A percentile compares a stretch with the other conserved stretches of the same genome.
Conservation (phyloP, 345 rosid species). For the Eucalyptus melliodora region DNA sequence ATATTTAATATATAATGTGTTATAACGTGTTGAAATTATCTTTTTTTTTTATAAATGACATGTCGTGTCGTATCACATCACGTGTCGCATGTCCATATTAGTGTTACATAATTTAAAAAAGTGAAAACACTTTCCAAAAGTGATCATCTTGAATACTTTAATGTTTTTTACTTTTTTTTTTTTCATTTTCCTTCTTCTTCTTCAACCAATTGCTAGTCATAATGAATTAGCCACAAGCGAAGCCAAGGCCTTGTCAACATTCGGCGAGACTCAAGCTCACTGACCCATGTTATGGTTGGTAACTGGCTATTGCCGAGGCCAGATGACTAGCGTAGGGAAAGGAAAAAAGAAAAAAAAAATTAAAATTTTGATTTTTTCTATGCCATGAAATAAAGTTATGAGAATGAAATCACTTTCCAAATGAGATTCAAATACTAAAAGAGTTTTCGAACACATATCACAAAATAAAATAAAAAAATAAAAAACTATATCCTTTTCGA, state of each 20-base stretch:
- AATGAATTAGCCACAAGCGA: too few species aligned
- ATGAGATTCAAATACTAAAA: neutral
- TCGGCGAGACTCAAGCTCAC: neutral
- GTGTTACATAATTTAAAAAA: fast-evolving
- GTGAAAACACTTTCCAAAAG: too few species aligned
- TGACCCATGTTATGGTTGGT: fast-evolving
- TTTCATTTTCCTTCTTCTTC: too few species aligned
- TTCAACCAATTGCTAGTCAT: too few species aligned
- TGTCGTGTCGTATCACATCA: fast-evolving
- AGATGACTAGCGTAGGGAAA: fast-evolving
- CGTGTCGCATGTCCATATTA: fast-evolving
- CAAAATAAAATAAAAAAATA: neutral
- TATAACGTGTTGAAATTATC: fast-evolving
- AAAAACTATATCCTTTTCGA: neutral
- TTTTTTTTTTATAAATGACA: fast-evolving
- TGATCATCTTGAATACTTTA: too few species aligned
- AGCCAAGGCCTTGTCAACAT: neutral
- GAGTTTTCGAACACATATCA: neutral
- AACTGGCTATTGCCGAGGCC: fast-evolving
- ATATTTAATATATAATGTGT: too few species aligned
- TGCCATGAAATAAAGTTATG: neutral
- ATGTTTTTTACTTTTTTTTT: too few species aligned
- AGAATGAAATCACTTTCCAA: neutral
- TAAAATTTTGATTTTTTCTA: neutral
- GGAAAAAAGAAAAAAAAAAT: neutral